Evolutionary conservation across 164 flowering plant species (phyloP), one percentile per base, ranked within the genome.

Genomic region (Stephania yunnanensis): DNA sequence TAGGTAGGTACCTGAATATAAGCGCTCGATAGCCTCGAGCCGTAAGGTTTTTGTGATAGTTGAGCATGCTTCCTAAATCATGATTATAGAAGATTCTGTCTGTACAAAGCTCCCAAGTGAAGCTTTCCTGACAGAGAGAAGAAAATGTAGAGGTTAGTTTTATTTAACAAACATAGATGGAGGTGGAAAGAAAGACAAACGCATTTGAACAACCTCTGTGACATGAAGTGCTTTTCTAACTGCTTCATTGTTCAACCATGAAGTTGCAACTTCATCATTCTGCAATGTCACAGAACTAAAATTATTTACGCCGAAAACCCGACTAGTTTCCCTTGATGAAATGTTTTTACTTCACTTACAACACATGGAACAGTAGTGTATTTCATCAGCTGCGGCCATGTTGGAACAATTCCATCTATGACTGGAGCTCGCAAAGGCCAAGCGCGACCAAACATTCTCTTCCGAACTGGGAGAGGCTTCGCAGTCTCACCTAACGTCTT

Each of bases 11-110:
- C 98, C 98, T 94, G 89, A 61, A 94, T 74, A 96, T 89, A 45
- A 96, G 95, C 31, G 97, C 99, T 10, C 87, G 89, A 71, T 81
- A 89, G 74, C 98, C 97, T 42, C 71, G 72, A 10, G 82, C 42
- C 22, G 97, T 96, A 36, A 94, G 97, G 83, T 94, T 92, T 78
- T 76, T 89, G 83, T 94, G 99, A 82, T 85, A 92, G 50, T 76
- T 77, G 79, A 96, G 89, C 99, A 94, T 91, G 89, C 98, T 96
- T 50, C 97, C 98, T 80, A 90, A 82, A 85, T 94, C 94, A 83
- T 89, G 94, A 46, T 66, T 0, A 77, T 72, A 92, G 6, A 0
- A 1, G 46, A 96, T 84, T 19, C 72, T 83, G 75, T 66, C 87
- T n/a, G 97, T 91, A 70, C 98, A 96, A 44, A 96, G 73, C 50